A percentile compares a stretch with the other conserved stretches of the same genome.
Evolutionary conservation across 2,329 filamentous ascomycete species (phyloP).

Genomic region (Simplicillium aogashimaense): DNA sequence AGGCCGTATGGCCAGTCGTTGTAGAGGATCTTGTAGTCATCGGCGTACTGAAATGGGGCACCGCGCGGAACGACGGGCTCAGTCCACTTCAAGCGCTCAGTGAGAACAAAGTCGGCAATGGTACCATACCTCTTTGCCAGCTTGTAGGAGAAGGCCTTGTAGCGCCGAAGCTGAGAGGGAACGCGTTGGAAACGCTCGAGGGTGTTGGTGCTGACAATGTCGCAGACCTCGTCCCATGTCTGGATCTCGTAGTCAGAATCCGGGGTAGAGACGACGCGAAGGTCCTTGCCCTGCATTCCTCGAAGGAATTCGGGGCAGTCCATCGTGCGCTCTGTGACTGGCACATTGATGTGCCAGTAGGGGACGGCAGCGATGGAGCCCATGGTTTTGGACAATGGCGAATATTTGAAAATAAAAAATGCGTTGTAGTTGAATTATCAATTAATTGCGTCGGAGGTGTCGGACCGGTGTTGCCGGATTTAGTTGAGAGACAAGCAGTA

Average conservation of each 20-base stretch:
- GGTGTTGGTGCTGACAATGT: constrained; percentile 53
- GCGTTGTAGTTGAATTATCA: too few species aligned
- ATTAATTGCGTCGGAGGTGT: too few species aligned
- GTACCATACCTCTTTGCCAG: constrained; percentile 62
- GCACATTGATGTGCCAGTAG: constrained; percentile 80
- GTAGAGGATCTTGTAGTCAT: constrained; percentile 63
- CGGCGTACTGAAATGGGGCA: constrained; percentile 31
- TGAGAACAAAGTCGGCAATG: constrained; percentile 67
- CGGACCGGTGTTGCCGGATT: too few species aligned
- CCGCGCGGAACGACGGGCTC: constrained; percentile 23
- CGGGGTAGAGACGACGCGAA: constrained; percentile 56
- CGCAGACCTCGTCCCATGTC: constrained; percentile 60
- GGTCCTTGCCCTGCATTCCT: constrained; percentile 57
- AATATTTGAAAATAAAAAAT: too few species aligned
- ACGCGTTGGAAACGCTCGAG: constrained; percentile 69
- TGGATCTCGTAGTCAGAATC: constrained; percentile 55
- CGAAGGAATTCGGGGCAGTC: constrained; percentile 65
- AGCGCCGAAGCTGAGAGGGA: constrained; percentile 69
- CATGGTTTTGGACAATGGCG: constrained; percentile 16
- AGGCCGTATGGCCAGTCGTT: constrained; percentile 97
- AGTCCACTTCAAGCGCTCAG: constrained; percentile 60
- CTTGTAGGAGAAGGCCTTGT: constrained; percentile 58
- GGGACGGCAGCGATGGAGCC: constrained; percentile 30
- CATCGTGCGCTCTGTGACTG: constrained; percentile 45
- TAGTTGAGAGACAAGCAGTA: too few species aligned